These are phyloP conservation scores for Striga asiatica DNA, from an alignment of 257 asterid species.

Conservation along the genomic window DNA sequence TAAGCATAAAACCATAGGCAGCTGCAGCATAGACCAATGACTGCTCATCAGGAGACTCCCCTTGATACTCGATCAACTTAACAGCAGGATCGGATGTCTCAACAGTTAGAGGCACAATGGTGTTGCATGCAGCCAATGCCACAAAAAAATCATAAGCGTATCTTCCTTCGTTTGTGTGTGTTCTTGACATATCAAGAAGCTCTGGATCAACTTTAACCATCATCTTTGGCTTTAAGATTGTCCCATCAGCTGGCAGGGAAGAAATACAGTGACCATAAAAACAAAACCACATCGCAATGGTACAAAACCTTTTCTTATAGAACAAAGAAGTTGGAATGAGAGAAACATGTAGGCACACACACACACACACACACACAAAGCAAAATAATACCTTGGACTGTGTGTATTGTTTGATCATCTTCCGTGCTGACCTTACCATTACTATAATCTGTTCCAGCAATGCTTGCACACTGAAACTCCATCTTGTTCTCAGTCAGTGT, in stretches of 20 bases:
- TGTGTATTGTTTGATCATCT: conserved; percentile 36
- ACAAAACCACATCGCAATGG: conserved; percentile 1
- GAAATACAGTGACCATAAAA: conserved; percentile 8
- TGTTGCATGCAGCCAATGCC: conserved; percentile 96
- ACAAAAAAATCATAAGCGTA: conserved; percentile 59
- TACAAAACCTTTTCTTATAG: background rate
- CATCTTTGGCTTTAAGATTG: conserved; percentile 70
- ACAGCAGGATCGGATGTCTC: conserved; percentile 75
- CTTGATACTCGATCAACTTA: conserved; percentile 81
- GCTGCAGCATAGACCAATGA: conserved; percentile 98
- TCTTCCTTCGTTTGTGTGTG: conserved; percentile 43
- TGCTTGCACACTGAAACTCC: conserved; percentile 95
- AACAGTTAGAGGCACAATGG: conserved; percentile 73
- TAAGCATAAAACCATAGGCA: conserved; percentile 85
- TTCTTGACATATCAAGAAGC: conserved; percentile 47
- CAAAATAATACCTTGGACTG: conserved; percentile 45
- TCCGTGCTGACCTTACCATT: conserved; percentile 25
- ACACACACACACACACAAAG: background rate
- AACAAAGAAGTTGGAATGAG: background rate
- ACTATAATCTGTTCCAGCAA: conserved; percentile 60
- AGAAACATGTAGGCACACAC: background rate
- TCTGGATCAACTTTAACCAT: conserved; percentile 57
- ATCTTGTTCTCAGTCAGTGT: conserved; percentile 97
- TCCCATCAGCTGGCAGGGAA: conserved; percentile 39
- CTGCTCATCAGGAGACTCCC: conserved; percentile 99